Evolutionary conservation across 2,329 filamentous ascomycete species (phyloP), one percentile per base, ranked within the genome.

Genomic region (Coniochaeta sp.): DNA sequence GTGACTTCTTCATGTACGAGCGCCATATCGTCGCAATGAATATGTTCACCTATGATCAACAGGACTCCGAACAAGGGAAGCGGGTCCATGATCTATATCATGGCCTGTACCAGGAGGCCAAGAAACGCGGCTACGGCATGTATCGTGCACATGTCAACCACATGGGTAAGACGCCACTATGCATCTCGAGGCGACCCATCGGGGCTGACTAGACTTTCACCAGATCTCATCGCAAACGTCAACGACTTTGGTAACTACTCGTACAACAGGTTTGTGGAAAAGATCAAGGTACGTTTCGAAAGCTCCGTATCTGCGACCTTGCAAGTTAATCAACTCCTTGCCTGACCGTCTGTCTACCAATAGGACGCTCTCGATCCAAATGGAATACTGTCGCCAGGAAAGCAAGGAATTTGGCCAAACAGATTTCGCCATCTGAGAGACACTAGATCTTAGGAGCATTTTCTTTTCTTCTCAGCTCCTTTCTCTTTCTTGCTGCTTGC

Each of bases 1-100:
- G 75, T 61, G 78, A 79, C 60, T 79, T 79, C 67, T 79, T 79
- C 68, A 77, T 80, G 75, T 73, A 78, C 56, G 75, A 79, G 62
- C 69, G 75, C 1, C 75, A 79, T 55, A 73, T 77, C 9, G 75
- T 79, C 36, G 73, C 78, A 50, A 75, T 79, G 62, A 78, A 77
- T 61, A 79, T 79, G 76, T 75, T 79, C 60, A 74, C 72, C 4
- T 79, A 77, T 60, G 77, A 80, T 63, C 78, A 79, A 66, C 75
- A 72, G 3, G 74, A 75, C 56, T 62, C 67, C 4, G 67, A 67
- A 59, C 74, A 79, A 61, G 70, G 74, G 12, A 62, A 66, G 38
- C 69, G 71, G 16, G 72, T 78, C 36, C 65, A 73, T 47, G 67
- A 61, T 38, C 62, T 75, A 40, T 75, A 73, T 60, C 64, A 71